Base-by-base conservation (phyloP, 208 protist species). In the Porcisia deanei region DNA sequence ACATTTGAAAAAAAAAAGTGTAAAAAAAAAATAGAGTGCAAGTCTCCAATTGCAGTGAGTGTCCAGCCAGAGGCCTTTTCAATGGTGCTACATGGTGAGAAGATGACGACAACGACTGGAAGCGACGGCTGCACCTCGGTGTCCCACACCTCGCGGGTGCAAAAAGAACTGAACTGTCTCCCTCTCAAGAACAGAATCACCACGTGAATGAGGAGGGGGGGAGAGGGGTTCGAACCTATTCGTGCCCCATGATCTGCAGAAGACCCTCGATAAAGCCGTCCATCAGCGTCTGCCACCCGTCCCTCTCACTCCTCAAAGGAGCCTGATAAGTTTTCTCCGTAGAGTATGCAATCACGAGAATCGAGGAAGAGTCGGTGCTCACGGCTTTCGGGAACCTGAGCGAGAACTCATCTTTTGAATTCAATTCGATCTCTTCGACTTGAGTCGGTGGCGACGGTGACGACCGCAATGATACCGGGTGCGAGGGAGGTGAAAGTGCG, bases 231-330 rank as follows among this genome's bases (percentile, higher is more conserved):
- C 34, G 37, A 6, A 30, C 10, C 30, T 71, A 72, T 53, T 71
- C 71, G 20, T 1, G n/a, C 53, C 9, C 53, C 47, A 81, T 73
- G 22, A 81, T 59, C 55, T 60, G 73, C 63, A 81, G 63, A 25
- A 81, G 45, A 0, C 77, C 71, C 25, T 81, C 77, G 30, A 81
- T 81, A 47, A 76, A 81, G 43, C 58, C 64, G 71, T 81, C 77
- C 64, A 81, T 81, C 71, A 76, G 45, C 64, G 37, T 34, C 61
- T 76, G 70, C 77, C 77, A 75, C 54, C 64, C 77, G 30, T 81
- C 55, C 45, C 64, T 71, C 77, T 81, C 77, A 39, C 77, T 81
- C 9, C 71, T 64, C 16, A 58, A n/a, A 2, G 77, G 77, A 0
- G 71, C 60, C 9, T 45, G 57, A 53, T 81, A 81, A 9, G 71